These are phyloP conservation scores for Drechslerella dactyloides DNA, from an alignment of 2,329 filamentous ascomycete genomes.

Conservation along the genomic window DNA sequence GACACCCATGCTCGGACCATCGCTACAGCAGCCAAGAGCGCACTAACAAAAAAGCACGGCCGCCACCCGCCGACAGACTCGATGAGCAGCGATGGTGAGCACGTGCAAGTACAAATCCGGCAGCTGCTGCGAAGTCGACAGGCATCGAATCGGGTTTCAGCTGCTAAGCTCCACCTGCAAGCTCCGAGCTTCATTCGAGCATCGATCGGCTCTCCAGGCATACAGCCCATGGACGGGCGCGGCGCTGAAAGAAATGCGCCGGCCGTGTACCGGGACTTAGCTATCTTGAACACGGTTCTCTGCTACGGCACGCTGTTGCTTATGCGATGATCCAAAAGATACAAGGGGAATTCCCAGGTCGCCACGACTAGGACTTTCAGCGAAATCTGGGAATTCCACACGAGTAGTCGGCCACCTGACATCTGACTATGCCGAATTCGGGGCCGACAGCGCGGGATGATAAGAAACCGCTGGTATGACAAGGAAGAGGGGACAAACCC, in stretches of 20 bases:
- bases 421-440: constrained; percentile 50
- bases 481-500: constrained; percentile 40
- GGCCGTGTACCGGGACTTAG: constrained; percentile 6
- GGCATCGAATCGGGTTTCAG: neutral
- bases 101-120: neutral
- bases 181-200: neutral
- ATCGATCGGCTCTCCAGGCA: too few species aligned
- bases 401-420: constrained; percentile 46
- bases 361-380: neutral
- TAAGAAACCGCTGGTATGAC: constrained; percentile 50
- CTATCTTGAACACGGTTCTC: constrained; percentile 6
- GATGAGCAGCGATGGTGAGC: neutral
- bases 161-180: neutral
- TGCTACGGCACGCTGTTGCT: constrained; percentile 40
- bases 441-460: constrained; percentile 48
- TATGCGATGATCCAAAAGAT: constrained; percentile 37
- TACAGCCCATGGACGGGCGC: neutral
- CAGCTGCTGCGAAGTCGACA: neutral
- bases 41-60: neutral
- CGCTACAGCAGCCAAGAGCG: neutral
- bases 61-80: neutral
- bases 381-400: constrained; percentile 50
- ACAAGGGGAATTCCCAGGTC: constrained; percentile 30
- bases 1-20: neutral
- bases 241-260: constrained; percentile 33